These are phyloP conservation scores for Aspergillus wentii DNA, from an alignment of 495 filamentous ascomycete species.

Conservation along the genomic window DNA sequence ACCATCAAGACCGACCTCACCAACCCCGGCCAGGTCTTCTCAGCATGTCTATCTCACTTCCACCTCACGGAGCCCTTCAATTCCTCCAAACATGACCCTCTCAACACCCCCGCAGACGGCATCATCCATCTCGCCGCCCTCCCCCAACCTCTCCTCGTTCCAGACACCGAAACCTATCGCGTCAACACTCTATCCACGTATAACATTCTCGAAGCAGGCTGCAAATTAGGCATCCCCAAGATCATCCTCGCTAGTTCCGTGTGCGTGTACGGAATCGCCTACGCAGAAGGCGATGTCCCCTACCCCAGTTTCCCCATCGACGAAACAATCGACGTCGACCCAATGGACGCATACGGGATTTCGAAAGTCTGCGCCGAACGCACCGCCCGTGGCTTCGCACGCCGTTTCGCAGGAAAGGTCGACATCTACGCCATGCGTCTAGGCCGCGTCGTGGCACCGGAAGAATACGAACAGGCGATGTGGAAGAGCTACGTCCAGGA, in stretches of 20 bases:
- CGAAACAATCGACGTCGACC: constrained; percentile 45
- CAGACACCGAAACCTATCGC: constrained; percentile 51
- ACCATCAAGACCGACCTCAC: constrained; percentile 57
- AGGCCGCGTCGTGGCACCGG: constrained; percentile 52
- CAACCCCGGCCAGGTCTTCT: constrained; percentile 55
- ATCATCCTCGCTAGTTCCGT: constrained; percentile 54
- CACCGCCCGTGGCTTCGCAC: constrained; percentile 46
- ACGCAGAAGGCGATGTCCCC: constrained; percentile 47
- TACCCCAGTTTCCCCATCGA: constrained; percentile 51
- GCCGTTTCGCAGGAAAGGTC: constrained; percentile 40
- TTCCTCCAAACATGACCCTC: constrained; percentile 21
- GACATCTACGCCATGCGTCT: constrained; percentile 57
- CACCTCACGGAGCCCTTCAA: constrained; percentile 47
- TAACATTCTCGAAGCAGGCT: constrained; percentile 58
- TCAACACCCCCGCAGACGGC: constrained; percentile 44
- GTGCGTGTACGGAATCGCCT: constrained; percentile 56
- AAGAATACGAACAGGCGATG: constrained; percentile 43
- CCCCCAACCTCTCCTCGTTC: constrained; percentile 55
- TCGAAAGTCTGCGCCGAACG: constrained; percentile 54
- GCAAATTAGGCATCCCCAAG: constrained; percentile 54
- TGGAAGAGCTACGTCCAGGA: constrained; percentile 49
- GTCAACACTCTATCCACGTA: constrained; percentile 49
- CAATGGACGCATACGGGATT: constrained; percentile 52
- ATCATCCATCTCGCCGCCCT: constrained; percentile 57
- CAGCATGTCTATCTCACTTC: constrained; percentile 55